These are phyloP conservation scores for Sphagnum fallax DNA, from an alignment of 228 moss, liverwort and hornwort genomes.

Conservation along the genomic window DNA sequence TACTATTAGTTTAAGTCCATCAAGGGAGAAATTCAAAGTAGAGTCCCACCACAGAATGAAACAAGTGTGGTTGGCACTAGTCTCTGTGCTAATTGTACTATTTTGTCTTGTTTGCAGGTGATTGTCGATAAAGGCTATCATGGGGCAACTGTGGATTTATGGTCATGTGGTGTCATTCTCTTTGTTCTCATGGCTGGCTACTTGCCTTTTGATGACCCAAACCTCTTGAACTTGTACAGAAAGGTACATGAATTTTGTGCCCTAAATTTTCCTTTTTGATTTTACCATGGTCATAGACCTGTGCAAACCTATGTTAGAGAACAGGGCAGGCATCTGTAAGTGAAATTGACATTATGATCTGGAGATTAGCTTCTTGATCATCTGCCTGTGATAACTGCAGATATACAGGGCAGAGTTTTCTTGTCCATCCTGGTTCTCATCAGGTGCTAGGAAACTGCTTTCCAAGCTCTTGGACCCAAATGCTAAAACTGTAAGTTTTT, in stretches of 20 bases:
- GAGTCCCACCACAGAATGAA: no score
- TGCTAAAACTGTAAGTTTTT: slow-evolving; percentile 71
- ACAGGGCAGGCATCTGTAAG: slow-evolving; percentile 6
- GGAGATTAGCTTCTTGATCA: no score
- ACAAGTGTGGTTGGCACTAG: no score
- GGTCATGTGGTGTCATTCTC: slow-evolving; percentile 58
- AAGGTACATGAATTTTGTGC: slow-evolving; percentile 19
- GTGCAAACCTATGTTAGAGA: not conserved
- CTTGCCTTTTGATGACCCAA: slow-evolving; percentile 47
- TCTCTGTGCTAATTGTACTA: not conserved
- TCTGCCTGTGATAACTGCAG: slow-evolving; percentile 28
- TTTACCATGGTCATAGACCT: not conserved
- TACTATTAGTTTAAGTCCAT: no score
- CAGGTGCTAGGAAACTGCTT: slow-evolving; percentile 74
- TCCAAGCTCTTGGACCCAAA: slow-evolving; percentile 89
- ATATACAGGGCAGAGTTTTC: slow-evolving; percentile 88
- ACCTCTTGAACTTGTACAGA: slow-evolving; percentile 44
- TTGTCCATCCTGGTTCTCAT: slow-evolving; percentile 83
- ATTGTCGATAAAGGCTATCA: slow-evolving; percentile 48
- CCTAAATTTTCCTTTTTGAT: not conserved
- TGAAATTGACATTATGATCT: no score
- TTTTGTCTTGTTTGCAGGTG: slow-evolving; percentile 18
- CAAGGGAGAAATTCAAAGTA: no score
- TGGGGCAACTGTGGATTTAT: slow-evolving; percentile 47
- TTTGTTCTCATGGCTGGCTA: slow-evolving; percentile 57